A percentile compares a stretch with the other conserved stretches of the same genome.
Evolutionary conservation across 257 asterid genomes (phyloP).

Genomic region (Solanum chilense): DNA sequence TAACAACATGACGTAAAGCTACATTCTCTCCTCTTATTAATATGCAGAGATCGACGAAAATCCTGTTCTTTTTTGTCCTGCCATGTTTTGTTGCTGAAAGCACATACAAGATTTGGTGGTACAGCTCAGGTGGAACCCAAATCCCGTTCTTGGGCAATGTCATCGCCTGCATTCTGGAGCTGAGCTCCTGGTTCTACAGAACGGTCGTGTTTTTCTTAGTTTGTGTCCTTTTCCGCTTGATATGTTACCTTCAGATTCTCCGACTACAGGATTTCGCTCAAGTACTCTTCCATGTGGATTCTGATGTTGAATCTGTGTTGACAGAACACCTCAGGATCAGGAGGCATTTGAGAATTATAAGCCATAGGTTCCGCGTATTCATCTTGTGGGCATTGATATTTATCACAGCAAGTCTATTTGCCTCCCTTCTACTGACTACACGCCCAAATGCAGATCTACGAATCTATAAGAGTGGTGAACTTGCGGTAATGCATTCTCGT

Average conservation of each 20-base stretch:
- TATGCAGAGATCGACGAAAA: conserved; percentile 67
- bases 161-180: conserved; percentile 72
- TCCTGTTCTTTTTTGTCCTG: conserved; percentile 61
- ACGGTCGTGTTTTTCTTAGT: conserved; percentile 76
- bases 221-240: conserved; percentile 74
- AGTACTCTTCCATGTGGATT: conserved; percentile 48
- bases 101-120: conserved; percentile 93
- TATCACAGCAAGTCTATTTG: conserved; percentile 78
- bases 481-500: conserved; percentile 49
- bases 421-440: conserved; percentile 75
- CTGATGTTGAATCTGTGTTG: conserved; percentile 66
- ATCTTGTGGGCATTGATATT: conserved; percentile 56
- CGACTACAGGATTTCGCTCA: conserved; percentile 76
- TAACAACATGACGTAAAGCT: not conserved
- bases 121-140: conserved; percentile 57
- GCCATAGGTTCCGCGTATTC: conserved; percentile 77
- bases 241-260: conserved; percentile 88
- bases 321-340: conserved; percentile 78
- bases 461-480: conserved; percentile 61
- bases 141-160: conserved; percentile 73
- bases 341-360: conserved; percentile 66
- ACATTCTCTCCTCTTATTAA: not conserved
- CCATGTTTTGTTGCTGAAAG: conserved; percentile 80
- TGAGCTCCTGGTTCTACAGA: conserved; percentile 88
- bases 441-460: conserved; percentile 49